Conservation (phyloP, 345 rosid genomes). For the Combretum micranthum region DNA sequence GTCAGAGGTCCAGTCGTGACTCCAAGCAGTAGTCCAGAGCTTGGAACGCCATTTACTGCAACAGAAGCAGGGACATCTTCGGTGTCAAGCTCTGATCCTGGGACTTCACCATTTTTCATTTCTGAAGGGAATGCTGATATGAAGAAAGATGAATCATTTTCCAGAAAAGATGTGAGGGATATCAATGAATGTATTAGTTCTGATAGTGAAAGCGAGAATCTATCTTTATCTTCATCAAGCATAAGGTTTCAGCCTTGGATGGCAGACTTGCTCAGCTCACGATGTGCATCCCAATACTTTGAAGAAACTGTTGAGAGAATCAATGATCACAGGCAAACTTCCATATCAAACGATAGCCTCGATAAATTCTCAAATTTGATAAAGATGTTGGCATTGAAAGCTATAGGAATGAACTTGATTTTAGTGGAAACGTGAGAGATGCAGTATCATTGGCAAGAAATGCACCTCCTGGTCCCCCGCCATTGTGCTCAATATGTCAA, state of each 20-base stretch:
- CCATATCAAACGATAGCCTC: slow-evolving; percentile 14
- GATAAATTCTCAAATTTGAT: slow-evolving; percentile 26
- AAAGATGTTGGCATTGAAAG: slow-evolving; percentile 48
- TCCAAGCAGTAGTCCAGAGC: slow-evolving; percentile 93
- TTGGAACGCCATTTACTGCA: slow-evolving; percentile 88
- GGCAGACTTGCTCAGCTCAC: slow-evolving; percentile 48
- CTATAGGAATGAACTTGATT: slow-evolving; percentile 46
- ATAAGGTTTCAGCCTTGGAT: slow-evolving; percentile 87
- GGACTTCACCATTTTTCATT: slow-evolving; percentile 78
- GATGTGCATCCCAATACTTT: slow-evolving; percentile 35
- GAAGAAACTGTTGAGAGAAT: slow-evolving; percentile 43
- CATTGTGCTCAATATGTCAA: slow-evolving; percentile 95
- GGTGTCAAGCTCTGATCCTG: slow-evolving; percentile 88
- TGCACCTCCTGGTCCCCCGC: slow-evolving; percentile 89
- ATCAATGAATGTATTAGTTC: slow-evolving; percentile 56
- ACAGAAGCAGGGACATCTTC: slow-evolving; percentile 97
- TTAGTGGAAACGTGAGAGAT: slow-evolving; percentile 79
- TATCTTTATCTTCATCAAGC: slow-evolving; percentile 71
- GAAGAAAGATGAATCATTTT: slow-evolving; percentile 61
- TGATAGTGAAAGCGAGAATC: slow-evolving; percentile 70
- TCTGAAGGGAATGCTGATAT: slow-evolving; percentile 48
- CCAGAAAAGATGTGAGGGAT: slow-evolving; percentile 45
- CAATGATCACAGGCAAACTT: slow-evolving; percentile 10
- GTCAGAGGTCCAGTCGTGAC: slow-evolving; percentile 71
- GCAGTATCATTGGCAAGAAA: slow-evolving; percentile 77